Evolutionary conservation across 2,329 filamentous ascomycete genomes (phyloP).

Genomic region (Xylariales sp.): DNA sequence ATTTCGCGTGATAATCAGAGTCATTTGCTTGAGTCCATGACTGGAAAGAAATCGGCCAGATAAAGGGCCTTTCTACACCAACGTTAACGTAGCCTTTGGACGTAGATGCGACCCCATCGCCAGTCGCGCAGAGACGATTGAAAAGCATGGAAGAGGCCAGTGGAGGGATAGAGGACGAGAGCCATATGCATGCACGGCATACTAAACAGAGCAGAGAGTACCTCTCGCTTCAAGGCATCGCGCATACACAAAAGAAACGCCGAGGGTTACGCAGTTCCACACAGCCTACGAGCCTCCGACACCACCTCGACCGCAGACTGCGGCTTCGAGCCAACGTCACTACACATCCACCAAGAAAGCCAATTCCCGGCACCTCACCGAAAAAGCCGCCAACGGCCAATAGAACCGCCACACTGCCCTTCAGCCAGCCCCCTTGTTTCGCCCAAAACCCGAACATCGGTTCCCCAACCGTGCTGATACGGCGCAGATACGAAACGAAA

Average conservation of each 20-base stretch:
- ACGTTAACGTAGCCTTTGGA: not conserved
- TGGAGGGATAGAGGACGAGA: no score
- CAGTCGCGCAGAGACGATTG: not conserved
- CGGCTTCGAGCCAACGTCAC: constrained; percentile 1
- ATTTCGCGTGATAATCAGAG: no score
- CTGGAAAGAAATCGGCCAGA: not conserved
- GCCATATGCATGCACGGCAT: not conserved
- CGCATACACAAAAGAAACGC: not conserved
- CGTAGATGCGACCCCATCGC: not conserved
- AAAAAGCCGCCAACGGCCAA: constrained; percentile 7
- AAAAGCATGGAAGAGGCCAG: not conserved
- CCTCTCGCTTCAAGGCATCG: not conserved
- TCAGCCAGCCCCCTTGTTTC: not conserved
- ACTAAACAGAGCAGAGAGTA: not conserved
- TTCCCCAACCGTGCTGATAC: constrained; percentile 7
- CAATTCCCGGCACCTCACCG: constrained; percentile 22
- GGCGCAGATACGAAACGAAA: constrained; percentile 12
- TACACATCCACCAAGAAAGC: not conserved
- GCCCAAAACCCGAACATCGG: constrained; percentile 6
- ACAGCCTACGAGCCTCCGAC: not conserved
- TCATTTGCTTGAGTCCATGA: no score
- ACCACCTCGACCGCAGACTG: not conserved
- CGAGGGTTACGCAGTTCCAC: not conserved
- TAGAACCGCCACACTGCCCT: constrained; percentile 11
- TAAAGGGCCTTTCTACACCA: not conserved